These are phyloP conservation scores for Triticum timopheevii DNA, from an alignment of 176 grass and related monocot species.

Conservation along the genomic window DNA sequence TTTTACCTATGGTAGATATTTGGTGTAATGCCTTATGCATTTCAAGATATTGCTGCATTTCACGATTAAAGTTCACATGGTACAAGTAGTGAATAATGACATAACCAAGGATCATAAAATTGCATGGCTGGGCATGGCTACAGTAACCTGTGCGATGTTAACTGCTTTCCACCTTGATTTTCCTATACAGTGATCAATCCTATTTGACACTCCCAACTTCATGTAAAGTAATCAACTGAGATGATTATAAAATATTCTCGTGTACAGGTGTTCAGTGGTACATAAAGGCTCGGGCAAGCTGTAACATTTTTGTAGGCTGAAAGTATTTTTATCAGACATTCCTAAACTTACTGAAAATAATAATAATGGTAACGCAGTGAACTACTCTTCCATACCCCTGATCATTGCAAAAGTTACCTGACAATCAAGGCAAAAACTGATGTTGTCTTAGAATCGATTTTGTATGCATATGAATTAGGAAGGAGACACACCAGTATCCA, in stretches of 20 bases:
- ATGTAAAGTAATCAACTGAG: slow-evolving; percentile 9
- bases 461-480: slow-evolving; percentile 4
- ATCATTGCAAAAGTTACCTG: slow-evolving; percentile 3
- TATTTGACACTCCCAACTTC: not conserved
- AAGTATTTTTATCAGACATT: not conserved
- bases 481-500: not conserved
- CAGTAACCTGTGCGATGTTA: not conserved
- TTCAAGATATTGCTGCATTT: not conserved
- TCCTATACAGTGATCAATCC: not conserved
- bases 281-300: not conserved
- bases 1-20: not conserved
- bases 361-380: not conserved
- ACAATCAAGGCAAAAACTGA: not conserved
- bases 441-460: not conserved
- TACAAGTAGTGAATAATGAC: not conserved
- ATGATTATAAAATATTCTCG: not conserved
- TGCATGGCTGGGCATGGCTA: not conserved
- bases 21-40: not conserved
- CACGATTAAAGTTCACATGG: not conserved
- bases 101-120: not conserved
- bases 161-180: not conserved
- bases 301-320: not conserved
- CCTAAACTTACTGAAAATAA: not conserved
- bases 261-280: not conserved
- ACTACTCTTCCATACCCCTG: not conserved